Evolutionary conservation across 345 rosid species (phyloP), one percentile per base, ranked within the genome.

Genomic region (Brassica nigra): DNA sequence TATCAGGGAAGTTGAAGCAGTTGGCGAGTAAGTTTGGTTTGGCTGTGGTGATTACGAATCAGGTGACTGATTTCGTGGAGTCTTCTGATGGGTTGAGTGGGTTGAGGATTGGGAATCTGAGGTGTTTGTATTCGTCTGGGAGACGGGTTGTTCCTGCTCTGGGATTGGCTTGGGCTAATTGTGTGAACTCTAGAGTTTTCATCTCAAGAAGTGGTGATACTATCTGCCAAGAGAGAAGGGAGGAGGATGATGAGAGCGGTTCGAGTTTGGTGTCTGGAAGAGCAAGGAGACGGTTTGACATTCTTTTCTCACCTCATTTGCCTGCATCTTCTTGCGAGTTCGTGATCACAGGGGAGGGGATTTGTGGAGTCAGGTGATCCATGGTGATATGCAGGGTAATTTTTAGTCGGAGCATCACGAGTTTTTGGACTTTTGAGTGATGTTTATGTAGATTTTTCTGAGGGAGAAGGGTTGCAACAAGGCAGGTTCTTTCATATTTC

Each of bases 141-240:
- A 86, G 97, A 72, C 81, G 86, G 84, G 88, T 90, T 76, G 86
- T 83, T 76, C 90, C 98, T 31, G 89, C 98, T 10, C 57, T 94
- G 42, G 97, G 98, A 0, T 78, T 90, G 79, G 88, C 96, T 8
- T 92, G 96, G 97, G 87, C 97, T 1, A 89, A 88, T 83, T 89
- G 97, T 80, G 88, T 94, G 37, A 94, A 92, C 78, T 92, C 94
- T 1, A 90, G 98, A 86, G 37, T 92, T 66, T 92, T 94, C 67
- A 83, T 92, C 30, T 83, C 94, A 2, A 79, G 85, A 47, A 75
- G 85, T 10, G 89, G 89, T 66, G 89, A 85, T 62, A 70, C 18
- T 79, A 57, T 69, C 18, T 47, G 42, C 18, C 66, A 73, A 72
- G 82, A 66, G 65, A 75, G 57, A 10, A 83, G 28, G 5, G 37